Evolutionary conservation across 306 rosid species (phyloP).

Genomic region (Vigna reflexopilosa): DNA sequence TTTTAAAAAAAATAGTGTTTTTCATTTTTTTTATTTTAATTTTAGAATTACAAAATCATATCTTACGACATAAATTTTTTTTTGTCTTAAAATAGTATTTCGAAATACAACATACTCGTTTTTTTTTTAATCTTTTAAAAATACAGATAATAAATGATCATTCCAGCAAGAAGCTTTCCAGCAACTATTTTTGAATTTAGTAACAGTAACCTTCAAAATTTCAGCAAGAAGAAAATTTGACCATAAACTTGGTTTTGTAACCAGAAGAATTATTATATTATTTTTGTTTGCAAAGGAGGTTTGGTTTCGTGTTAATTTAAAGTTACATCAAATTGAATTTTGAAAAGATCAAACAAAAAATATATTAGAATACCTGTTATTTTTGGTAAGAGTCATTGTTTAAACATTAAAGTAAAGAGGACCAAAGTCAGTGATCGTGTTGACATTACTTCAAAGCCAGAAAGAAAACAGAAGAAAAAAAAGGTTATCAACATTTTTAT

Average conservation of each 20-base stretch:
- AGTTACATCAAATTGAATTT: background rate
- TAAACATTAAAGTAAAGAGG: background rate
- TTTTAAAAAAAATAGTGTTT: no score
- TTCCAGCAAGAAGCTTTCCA: background rate
- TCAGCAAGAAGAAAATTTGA: no score
- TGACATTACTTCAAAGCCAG: background rate
- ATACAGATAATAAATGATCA: no score
- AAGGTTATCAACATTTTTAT: background rate
- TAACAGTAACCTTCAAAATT: background rate
- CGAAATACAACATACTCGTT: no score
- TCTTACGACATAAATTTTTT: no score
- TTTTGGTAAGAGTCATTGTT: background rate
- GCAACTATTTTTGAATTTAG: background rate
- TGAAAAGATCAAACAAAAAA: background rate
- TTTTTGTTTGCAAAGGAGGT: background rate
- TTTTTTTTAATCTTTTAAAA: no score
- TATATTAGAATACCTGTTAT: background rate
- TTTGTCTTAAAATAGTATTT: no score
- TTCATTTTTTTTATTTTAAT: no score
- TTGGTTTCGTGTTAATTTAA: background rate
- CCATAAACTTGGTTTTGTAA: no score
- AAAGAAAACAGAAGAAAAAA: background rate
- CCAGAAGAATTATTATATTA: no score
- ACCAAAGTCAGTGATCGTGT: background rate
- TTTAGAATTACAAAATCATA: no score